phyloP scores from a whole-genome alignment of 2,329 filamentous ascomycete genomes.

The Diaporthe aspalathi region DNA sequence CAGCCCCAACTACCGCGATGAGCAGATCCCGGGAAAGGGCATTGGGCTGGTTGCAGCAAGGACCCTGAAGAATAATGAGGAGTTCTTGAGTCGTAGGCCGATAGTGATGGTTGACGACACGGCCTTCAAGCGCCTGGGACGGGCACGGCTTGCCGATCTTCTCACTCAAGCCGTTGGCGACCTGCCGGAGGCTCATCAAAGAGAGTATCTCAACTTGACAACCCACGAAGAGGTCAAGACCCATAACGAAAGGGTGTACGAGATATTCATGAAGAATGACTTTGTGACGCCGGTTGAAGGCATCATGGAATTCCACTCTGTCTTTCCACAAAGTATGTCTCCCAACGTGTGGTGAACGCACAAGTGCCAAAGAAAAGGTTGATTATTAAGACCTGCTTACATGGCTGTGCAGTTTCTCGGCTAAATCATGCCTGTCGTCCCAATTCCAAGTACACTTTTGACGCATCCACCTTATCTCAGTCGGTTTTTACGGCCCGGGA shows the following conservation, averaged over 20 bases:
- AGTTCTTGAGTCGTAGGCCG: slow-evolving; percentile 47
- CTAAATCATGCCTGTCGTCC: slow-evolving; percentile 57
- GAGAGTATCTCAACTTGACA: slow-evolving; percentile 46
- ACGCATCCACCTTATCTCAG: slow-evolving; percentile 51
- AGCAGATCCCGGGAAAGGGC: slow-evolving; percentile 47
- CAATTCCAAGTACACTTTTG: slow-evolving; percentile 55
- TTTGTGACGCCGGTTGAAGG: slow-evolving; percentile 45
- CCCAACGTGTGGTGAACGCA: background rate
- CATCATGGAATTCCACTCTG: slow-evolving; percentile 46
- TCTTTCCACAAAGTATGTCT: slow-evolving; percentile 48
- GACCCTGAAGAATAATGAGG: slow-evolving; percentile 45
- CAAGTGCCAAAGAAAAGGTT: too few species aligned
- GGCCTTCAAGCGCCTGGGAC: slow-evolving; percentile 42
- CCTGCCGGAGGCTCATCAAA: slow-evolving; percentile 43
- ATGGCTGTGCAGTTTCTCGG: slow-evolving; percentile 46
- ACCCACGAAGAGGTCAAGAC: slow-evolving; percentile 41
- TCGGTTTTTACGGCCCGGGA: slow-evolving; percentile 52
- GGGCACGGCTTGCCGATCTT: slow-evolving; percentile 42
- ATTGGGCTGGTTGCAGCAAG: slow-evolving; percentile 47
- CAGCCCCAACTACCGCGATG: slow-evolving; percentile 41
- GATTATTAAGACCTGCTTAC: background rate
- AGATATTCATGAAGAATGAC: slow-evolving; percentile 49
- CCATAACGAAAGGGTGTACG: slow-evolving; percentile 43
- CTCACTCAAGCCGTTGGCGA: slow-evolving; percentile 44
- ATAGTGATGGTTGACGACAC: slow-evolving; percentile 49